Percentiles rank a stretch among this genome's conserved stretches.
phyloP scores from a whole-genome alignment of 352 stramenopile species.

The Ochromonadaceae sp. region DNA sequence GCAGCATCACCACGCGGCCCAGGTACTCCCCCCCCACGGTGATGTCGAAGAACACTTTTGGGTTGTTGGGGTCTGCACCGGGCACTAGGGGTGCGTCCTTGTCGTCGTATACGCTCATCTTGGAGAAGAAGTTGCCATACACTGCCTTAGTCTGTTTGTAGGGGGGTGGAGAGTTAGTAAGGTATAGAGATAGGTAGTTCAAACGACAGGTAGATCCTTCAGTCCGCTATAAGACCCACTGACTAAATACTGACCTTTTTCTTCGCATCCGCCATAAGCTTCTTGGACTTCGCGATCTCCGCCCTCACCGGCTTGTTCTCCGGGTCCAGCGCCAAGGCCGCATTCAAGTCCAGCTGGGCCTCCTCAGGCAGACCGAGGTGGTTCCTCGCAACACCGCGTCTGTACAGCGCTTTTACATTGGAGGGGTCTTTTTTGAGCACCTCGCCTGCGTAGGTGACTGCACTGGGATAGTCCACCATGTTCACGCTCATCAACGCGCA shows the following conservation, averaged over 20 bases:
- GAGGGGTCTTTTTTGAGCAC: constrained; percentile 37
- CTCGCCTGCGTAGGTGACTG: constrained; percentile 24
- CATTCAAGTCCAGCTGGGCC: constrained; percentile 55
- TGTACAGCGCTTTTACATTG: constrained; percentile 68
- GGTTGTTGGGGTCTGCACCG: constrained; percentile 36
- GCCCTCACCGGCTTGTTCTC: constrained; percentile 40
- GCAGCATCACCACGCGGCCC: constrained; percentile 63
- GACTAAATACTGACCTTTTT: constrained; percentile 41
- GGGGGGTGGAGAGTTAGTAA: no score
- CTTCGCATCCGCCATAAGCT: constrained; percentile 49
- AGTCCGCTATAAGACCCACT: no score
- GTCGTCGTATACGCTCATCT: constrained; percentile 88
- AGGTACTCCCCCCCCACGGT: constrained; percentile 65
- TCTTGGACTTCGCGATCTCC: constrained; percentile 37
- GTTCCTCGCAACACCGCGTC: constrained; percentile 38
- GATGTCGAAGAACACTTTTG: constrained; percentile 86
- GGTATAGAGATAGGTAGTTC: no score
- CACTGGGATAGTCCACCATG: constrained; percentile 29
- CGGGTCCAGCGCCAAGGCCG: constrained; percentile 43
- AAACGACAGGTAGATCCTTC: no score
- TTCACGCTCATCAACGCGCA: constrained; percentile 17
- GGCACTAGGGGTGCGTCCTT: constrained; percentile 50
- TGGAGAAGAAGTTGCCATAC: constrained; percentile 87
- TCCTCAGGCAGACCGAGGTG: constrained; percentile 53
- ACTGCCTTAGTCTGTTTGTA: constrained; percentile 64